Evolutionary conservation across 2,329 filamentous ascomycete genomes (phyloP).

Genomic region (Pseudogymnoascus pannorum): DNA sequence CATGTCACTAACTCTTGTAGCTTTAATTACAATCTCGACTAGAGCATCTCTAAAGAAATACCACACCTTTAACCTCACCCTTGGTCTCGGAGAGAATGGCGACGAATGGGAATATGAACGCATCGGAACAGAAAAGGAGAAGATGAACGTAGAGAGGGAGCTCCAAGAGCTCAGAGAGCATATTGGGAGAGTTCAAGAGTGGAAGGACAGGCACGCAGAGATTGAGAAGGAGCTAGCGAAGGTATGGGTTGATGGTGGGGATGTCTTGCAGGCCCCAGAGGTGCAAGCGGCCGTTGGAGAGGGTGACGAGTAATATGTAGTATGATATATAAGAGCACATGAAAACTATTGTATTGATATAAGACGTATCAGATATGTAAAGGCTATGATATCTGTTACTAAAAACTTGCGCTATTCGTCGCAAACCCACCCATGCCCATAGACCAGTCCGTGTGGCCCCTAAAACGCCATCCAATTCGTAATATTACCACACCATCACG

Average conservation of each 20-base stretch:
- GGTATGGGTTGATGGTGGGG: conserved; percentile 28
- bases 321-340: conserved; percentile 6
- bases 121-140: conserved; percentile 89
- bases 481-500: conserved; percentile 1
- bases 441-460: background rate
- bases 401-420: background rate
- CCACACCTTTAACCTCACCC: conserved; percentile 81
- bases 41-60: conserved; percentile 92
- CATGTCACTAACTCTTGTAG: conserved; percentile 33
- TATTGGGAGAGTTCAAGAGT: conserved; percentile 72
- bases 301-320: background rate
- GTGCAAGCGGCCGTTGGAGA: background rate
- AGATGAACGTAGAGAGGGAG: conserved; percentile 87
- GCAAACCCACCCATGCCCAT: background rate
- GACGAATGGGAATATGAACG: conserved; percentile 88
- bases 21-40: conserved; percentile 91
- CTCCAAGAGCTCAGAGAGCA: conserved; percentile 75
- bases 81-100: conserved; percentile 74
- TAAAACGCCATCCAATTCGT: conserved; percentile 2
- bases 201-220: conserved; percentile 69
- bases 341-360: background rate
- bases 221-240: conserved; percentile 71
- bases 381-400: background rate
- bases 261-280: conserved; percentile 6
- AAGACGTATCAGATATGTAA: background rate